Base-by-base conservation (phyloP, 768 basidiomycete genomes). In the Cyclocybe aegerita region DNA sequence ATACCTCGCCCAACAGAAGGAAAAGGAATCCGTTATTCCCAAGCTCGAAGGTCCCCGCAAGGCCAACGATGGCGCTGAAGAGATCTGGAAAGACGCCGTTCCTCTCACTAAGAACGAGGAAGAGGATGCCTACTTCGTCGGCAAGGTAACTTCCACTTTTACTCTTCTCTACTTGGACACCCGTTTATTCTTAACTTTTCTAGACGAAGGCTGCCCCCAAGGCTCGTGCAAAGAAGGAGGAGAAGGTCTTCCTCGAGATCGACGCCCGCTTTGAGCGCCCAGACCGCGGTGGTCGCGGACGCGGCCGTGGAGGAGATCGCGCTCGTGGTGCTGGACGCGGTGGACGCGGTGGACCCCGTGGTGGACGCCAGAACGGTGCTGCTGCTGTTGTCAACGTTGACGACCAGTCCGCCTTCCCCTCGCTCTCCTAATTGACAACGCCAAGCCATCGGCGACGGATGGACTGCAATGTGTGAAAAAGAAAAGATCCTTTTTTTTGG, bases 181-280 rank as follows among this genome's bases (percentile, higher is more conserved):
- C 5, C 41, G 29, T 10, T 29, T 32, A 29, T 60, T 41, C 40
- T 44, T 53, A 23, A 43, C 43, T 56, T 49, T 47, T 43, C 52
- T 49, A 94, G 90, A 68, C 74, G 67, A 92, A 84, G 69, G 60
- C 75, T 45, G 65, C 79, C 11, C 80, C 79, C 68, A 93, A 90
- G 72, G 56, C 76, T 41, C 83, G 83, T 53, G 53, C 81, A 53
- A 87, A 91, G 77, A 93, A 92, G 76, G 86, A 90, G 60, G 90
- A 93, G 69, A 97, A 96, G 70, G 82, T 93, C 60, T 90, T 78
- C 74, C 77, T 98, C 64, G 93, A 96, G 65, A 91, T 98, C 67
- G 93, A 97, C 11, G 90, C 85, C 48, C 89, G 81, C 61, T 94
- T 93, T 66, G 87, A 93, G 39, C 86, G 87, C 57, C 92, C 92